Evolutionary conservation across 306 rosid genomes (phyloP).

Genomic region (Oxytropis ochrocephala): DNA sequence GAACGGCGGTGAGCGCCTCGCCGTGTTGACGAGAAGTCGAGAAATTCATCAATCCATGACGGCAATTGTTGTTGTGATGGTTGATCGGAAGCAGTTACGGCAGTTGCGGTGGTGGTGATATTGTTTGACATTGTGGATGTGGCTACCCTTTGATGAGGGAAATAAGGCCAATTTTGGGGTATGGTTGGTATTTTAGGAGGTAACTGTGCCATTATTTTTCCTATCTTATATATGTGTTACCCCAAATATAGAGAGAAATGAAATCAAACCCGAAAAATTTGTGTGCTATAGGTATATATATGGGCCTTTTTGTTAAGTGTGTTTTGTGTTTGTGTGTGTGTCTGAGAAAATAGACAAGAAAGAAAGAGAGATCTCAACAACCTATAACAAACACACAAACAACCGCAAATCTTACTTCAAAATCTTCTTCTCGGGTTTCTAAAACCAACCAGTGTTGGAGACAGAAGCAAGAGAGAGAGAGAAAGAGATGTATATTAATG

Average conservation of each 20-base stretch:
- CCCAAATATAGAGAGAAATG: conserved; percentile 18
- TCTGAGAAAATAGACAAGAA: neutral
- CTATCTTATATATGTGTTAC: conserved; percentile 6
- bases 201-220: conserved; percentile 78
- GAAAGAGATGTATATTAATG: neutral
- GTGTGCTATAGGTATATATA: conserved; percentile 7
- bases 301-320: neutral
- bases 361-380: conserved; percentile 26
- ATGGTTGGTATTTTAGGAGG: conserved; percentile 89
- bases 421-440: conserved; percentile 31
- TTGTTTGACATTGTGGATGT: conserved; percentile 33
- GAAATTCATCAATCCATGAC: conserved; percentile 74
- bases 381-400: conserved; percentile 31
- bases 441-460: conserved; percentile 29
- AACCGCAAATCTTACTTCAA: conserved; percentile 27
- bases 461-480: neutral
- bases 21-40: conserved; percentile 72
- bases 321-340: neutral
- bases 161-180: conserved; percentile 68
- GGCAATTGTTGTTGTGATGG: conserved; percentile 20
- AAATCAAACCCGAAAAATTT: neutral
- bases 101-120: neutral
- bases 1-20: conserved; percentile 71
- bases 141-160: conserved; percentile 39
- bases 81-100: neutral